Evolutionary conservation across 164 flowering plant genomes (phyloP), one percentile per base, ranked within the genome.

Genomic region (Magnolia sinica): DNA sequence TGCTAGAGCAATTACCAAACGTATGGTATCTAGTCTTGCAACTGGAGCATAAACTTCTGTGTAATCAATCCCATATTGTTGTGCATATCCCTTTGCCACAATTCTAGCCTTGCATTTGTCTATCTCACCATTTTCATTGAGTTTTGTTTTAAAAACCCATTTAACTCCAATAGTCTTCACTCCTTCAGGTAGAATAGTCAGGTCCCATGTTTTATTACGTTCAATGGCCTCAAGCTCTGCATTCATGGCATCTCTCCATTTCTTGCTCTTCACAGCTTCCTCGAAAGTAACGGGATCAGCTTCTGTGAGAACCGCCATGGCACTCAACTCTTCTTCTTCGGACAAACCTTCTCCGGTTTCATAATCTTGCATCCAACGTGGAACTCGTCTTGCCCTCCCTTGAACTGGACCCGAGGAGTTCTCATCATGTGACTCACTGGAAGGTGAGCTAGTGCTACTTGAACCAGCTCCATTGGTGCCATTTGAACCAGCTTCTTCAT

Each of bases 1-100:
- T 64, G 73, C 80, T 51, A 73, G n/a, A 2, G 76, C 72, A 16
- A 78, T 3, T 5, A 78, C 63, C 31, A 73, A 13, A 45, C 76
- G 49, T 7, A 78, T 67, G 8, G 76, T 78, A 19, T 78, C 76
- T 22, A 6, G 65, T 24, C 74, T 55, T 9, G 65, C 65, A 52
- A 55, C 74, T 8, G 19, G 65, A 11, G 74, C 64, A 72, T 10
- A 72, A 6, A 59, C 65, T 16, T 72, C 64, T 23, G 59, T 24
- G 49, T 52, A 72, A 55, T 72, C 37, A 8, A 72, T 16, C 1
- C 45, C 74, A 55, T 51, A 24, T 22, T 52, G 55, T 11, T 70
- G 73, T 19, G 50, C 51, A 50, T 45, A 71, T 7, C 58, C 74
- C 52, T 67, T 16, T 67, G 24, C 24, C 24, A 23, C 1, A 23